phyloP scores from a whole-genome alignment of 2,329 filamentous ascomycete species.

The Aureobasidium lini region DNA sequence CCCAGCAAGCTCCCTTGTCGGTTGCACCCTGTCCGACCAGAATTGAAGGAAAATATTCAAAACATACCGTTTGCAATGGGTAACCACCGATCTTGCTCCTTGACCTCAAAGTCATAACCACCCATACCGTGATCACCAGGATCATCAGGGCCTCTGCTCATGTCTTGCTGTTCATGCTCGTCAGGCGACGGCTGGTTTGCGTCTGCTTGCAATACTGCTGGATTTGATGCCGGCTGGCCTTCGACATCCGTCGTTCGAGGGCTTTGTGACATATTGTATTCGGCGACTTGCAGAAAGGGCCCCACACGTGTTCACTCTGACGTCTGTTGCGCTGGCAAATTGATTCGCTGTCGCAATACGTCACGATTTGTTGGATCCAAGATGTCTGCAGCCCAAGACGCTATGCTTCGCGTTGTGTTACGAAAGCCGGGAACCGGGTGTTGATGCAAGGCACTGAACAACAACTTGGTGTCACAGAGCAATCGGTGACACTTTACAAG shows the following conservation, averaged over 20 bases:
- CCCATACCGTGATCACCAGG: slow-evolving; percentile 50
- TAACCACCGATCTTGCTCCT: slow-evolving; percentile 98
- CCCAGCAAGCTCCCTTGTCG: neutral
- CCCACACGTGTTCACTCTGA: slow-evolving; percentile 7
- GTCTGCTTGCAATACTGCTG: slow-evolving; percentile 12
- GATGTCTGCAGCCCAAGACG: slow-evolving; percentile 12
- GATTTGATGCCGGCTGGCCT: slow-evolving; percentile 39
- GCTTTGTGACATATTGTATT: slow-evolving; percentile 89
- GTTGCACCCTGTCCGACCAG: slow-evolving; percentile 2
- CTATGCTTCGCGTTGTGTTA: slow-evolving; percentile 15
- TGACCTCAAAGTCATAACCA: slow-evolving; percentile 93
- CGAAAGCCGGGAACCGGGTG: neutral
- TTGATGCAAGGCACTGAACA: slow-evolving; percentile 15
- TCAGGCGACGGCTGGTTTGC: slow-evolving; percentile 37
- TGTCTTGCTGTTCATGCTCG: slow-evolving; percentile 66
- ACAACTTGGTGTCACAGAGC: neutral
- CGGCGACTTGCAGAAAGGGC: slow-evolving; percentile 44
- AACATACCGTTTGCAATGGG: slow-evolving; percentile 99
- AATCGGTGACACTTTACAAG: neutral
- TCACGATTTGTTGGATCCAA: slow-evolving; percentile 19
- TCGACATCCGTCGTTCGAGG: slow-evolving; percentile 83
- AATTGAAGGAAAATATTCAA: slow-evolving; percentile 13
- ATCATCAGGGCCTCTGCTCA: slow-evolving; percentile 21
- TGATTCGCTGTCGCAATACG: slow-evolving; percentile 26
- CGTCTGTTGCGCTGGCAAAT: slow-evolving; percentile 24